Conservation (phyloP, 306 rosid genomes). For the Cicer judaicum region DNA sequence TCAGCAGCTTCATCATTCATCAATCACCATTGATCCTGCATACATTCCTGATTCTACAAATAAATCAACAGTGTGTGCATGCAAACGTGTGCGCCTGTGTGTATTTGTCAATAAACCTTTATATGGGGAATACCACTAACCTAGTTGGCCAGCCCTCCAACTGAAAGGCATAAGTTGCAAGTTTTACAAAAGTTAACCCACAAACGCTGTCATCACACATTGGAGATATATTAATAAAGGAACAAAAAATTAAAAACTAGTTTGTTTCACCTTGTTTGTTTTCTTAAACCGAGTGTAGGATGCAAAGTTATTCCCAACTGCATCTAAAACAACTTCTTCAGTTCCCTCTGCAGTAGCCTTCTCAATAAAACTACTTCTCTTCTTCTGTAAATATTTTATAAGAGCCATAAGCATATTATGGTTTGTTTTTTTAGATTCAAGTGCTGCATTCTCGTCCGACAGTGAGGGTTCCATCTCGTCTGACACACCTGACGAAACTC, state of each 20-base stretch:
- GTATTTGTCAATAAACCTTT: conserved; percentile 27
- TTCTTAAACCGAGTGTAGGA: conserved; percentile 71
- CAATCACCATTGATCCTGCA: conserved; percentile 22
- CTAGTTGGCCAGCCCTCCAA: conserved; percentile 36
- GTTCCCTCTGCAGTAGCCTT: conserved; percentile 98
- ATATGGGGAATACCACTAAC: conserved; percentile 31
- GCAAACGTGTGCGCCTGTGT: neutral
- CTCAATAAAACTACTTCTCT: conserved; percentile 76
- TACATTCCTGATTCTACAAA: neutral
- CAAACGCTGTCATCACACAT: conserved; percentile 23
- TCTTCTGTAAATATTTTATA: conserved; percentile 89
- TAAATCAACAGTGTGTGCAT: neutral
- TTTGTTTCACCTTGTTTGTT: conserved; percentile 71
- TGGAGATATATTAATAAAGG: conserved; percentile 15
- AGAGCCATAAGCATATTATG: conserved; percentile 99
- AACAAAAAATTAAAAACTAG: conserved; percentile 28
- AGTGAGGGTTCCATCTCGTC: conserved; percentile 79
- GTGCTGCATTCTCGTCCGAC: conserved; percentile 67
- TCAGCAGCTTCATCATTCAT: conserved; percentile 20
- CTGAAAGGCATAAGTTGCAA: conserved; percentile 7
- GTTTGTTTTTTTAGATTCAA: conserved; percentile 84
- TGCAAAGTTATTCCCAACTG: conserved; percentile 74
- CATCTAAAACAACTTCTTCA: conserved; percentile 93
- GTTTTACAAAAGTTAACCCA: conserved; percentile 13
- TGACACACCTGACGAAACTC: conserved; percentile 83